Conservation (phyloP, 495 filamentous ascomycete species). For the Cercophora scortea region DNA sequence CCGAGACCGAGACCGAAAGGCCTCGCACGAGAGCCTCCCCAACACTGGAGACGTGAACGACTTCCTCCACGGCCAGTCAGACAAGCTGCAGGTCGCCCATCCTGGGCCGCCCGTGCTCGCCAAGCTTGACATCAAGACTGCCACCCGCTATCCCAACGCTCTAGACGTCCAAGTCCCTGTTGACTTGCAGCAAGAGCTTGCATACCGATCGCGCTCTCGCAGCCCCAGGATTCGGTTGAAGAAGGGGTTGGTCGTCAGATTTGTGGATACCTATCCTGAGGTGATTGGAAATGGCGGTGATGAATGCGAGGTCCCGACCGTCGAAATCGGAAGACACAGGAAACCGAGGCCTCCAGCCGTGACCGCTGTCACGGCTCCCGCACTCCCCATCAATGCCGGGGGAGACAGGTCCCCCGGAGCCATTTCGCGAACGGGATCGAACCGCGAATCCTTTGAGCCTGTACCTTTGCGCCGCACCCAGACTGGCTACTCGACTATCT, state of each 20-base stretch:
- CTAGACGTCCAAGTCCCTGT: slow-evolving; percentile 23
- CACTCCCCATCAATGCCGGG: slow-evolving; percentile 10
- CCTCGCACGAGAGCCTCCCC: slow-evolving; percentile 28
- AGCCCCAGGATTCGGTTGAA: slow-evolving; percentile 22
- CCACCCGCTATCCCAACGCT: slow-evolving; percentile 36
- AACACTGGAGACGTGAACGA: slow-evolving; percentile 32
- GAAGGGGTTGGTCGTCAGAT: slow-evolving; percentile 65
- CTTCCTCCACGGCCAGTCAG: slow-evolving; percentile 36
- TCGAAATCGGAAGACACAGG: slow-evolving; percentile 56
- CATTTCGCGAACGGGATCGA: slow-evolving; percentile 11
- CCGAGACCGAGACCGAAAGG: slow-evolving; percentile 32
- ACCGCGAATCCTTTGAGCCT: slow-evolving; percentile 25
- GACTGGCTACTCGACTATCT: slow-evolving; percentile 35
- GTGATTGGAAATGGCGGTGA: slow-evolving; percentile 85
- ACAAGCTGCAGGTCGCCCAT: slow-evolving; percentile 33
- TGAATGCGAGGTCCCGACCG: slow-evolving; percentile 60
- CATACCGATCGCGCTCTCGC: slow-evolving; percentile 21
- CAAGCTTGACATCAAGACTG: slow-evolving; percentile 38
- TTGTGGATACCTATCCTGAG: slow-evolving; percentile 57
- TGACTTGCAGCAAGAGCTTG: slow-evolving; percentile 18
- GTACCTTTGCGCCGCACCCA: slow-evolving; percentile 37
- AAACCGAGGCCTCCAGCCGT: slow-evolving; percentile 30
- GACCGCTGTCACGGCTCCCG: slow-evolving; percentile 16
- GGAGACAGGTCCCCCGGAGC: slow-evolving; percentile 11
- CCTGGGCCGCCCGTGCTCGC: slow-evolving; percentile 32